Evolutionary conservation across 768 basidiomycete genomes (phyloP).

Genomic region (Russula griseocarnosa): DNA sequence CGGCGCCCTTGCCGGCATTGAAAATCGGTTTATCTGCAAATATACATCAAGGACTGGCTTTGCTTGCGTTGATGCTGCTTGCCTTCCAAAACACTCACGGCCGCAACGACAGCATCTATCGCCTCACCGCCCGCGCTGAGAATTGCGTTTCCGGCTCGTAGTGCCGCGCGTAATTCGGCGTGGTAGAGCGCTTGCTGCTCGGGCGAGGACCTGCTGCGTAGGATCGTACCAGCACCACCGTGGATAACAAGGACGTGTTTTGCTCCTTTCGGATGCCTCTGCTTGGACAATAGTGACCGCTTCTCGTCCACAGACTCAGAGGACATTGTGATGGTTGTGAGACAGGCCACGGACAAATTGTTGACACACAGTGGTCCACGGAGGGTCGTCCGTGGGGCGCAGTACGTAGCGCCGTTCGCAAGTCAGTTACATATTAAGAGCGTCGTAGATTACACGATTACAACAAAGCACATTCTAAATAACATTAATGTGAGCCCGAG

Average conservation of each 20-base stretch:
- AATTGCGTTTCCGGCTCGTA: constrained; percentile 59
- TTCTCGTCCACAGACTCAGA: constrained; percentile 24
- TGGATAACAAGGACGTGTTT: constrained; percentile 61
- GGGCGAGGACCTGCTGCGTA: constrained; percentile 51
- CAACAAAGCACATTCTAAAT: background rate
- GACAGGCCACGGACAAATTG: background rate
- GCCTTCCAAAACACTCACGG: constrained; percentile 68
- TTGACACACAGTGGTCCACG: background rate
- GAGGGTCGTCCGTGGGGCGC: no score
- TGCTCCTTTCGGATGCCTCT: background rate
- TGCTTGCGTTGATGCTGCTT: background rate
- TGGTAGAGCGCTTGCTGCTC: constrained; percentile 58
- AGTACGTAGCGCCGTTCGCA: background rate
- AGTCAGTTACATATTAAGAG: background rate
- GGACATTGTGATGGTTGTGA: constrained; percentile 2
- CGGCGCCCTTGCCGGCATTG: constrained; percentile 76
- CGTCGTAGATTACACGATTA: constrained; percentile 4
- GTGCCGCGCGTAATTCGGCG: constrained; percentile 48
- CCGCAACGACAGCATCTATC: constrained; percentile 76
- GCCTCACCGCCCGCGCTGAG: constrained; percentile 70
- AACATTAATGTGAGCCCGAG: constrained; percentile 9
- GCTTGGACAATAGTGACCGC: constrained; percentile 21
- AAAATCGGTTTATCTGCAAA: constrained; percentile 69
- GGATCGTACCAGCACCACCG: constrained; percentile 76
- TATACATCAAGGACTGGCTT: background rate